These are phyloP conservation scores for Hymenoscyphus scutula DNA, from an alignment of 2,329 filamentous ascomycete genomes.

Conservation along the genomic window DNA sequence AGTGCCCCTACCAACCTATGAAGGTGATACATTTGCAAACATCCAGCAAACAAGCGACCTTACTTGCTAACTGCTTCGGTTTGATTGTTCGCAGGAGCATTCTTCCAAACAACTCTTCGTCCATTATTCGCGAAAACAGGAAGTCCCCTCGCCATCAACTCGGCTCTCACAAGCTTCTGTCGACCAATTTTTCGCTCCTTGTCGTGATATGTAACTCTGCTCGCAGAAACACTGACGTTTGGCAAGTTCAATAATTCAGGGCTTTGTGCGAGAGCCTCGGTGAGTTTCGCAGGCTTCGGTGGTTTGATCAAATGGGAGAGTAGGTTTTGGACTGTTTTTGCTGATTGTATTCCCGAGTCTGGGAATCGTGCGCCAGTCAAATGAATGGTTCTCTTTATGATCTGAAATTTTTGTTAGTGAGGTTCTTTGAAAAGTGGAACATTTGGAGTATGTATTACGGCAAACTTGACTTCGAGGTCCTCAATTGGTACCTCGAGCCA, in stretches of 20 bases:
- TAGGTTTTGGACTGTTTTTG: conserved; percentile 53
- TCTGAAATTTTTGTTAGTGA: conserved; percentile 47
- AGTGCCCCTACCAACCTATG: no score
- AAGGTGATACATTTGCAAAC: no score
- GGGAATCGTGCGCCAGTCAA: conserved; percentile 74
- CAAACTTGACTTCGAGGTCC: conserved; percentile 65
- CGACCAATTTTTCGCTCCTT: conserved; percentile 69
- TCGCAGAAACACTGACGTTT: conserved; percentile 68
- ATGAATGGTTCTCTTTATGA: conserved; percentile 77
- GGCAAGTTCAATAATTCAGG: conserved; percentile 51
- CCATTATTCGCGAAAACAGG: conserved; percentile 41
- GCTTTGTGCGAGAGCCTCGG: conserved; percentile 51
- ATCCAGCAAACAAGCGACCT: no score
- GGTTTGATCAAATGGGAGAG: conserved; percentile 52
- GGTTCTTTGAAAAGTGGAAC: neutral
- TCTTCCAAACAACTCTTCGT: neutral
- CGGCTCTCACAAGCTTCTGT: conserved; percentile 76
- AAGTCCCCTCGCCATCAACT: conserved; percentile 61
- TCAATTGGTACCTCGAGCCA: conserved; percentile 59
- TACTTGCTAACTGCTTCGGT: neutral
- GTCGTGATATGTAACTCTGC: conserved; percentile 67
- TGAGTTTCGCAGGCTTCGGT: conserved; percentile 60
- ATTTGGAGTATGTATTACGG: conserved; percentile 57
- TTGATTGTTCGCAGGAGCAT: neutral
- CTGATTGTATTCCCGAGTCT: conserved; percentile 62